A percentile compares a stretch with the other conserved stretches of the same genome.
These are phyloP conservation scores for Posidonia oceanica DNA, from an alignment of 116 monocot species.

Conservation along the genomic window DNA sequence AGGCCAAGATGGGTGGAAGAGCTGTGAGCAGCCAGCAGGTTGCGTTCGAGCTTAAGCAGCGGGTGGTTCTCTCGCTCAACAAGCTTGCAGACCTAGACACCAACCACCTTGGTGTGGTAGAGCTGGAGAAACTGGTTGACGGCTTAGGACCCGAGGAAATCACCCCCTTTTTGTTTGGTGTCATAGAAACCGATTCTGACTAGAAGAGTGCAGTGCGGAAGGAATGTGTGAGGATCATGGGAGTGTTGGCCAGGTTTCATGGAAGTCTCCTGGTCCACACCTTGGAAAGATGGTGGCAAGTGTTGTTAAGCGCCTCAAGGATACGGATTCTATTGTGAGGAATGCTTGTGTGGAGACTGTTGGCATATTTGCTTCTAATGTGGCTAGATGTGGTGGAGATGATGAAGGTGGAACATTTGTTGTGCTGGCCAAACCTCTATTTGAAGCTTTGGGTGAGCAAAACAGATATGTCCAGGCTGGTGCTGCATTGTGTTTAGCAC, in stretches of 20 bases:
- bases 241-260: constrained; percentile 46
- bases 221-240: constrained; percentile 75
- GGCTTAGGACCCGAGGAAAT: constrained; percentile 48
- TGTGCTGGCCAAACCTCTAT: constrained; percentile 56
- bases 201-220: constrained; percentile 63
- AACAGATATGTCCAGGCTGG: constrained; percentile 78
- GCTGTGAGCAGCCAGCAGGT: constrained; percentile 26
- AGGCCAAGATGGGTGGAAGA: constrained; percentile 23
- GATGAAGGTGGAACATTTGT: constrained; percentile 26
- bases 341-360: constrained; percentile 72
- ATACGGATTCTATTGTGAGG: constrained; percentile 70
- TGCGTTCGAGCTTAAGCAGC: constrained; percentile 65
- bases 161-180: constrained; percentile 66
- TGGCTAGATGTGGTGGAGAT: constrained; percentile 12
- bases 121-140: constrained; percentile 46
- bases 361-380: constrained; percentile 35
- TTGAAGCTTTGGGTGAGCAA: constrained; percentile 85
- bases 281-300: constrained; percentile 51
- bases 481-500: constrained; percentile 69
- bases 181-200: constrained; percentile 54
- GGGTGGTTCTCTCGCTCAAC: constrained; percentile 52
- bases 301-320: constrained; percentile 75
- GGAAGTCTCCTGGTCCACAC: constrained; percentile 37
- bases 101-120: constrained; percentile 60
- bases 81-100: constrained; percentile 85